Conservation (phyloP, 441 rosid genomes). For the Breynia disticha region DNA sequence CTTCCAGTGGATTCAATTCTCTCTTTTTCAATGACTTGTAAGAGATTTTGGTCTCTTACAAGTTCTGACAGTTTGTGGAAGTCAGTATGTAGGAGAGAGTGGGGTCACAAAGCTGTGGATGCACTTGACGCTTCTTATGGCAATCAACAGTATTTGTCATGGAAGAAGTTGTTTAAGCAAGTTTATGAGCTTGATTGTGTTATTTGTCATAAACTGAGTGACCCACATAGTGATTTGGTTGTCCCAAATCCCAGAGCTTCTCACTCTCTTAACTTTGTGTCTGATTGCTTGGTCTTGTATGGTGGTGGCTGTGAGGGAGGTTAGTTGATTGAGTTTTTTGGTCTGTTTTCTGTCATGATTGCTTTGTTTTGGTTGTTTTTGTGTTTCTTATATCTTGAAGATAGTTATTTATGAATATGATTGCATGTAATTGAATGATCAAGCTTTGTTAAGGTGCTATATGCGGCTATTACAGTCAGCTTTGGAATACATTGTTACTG, state of each 20-base stretch:
- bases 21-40: slow-evolving; percentile 63
- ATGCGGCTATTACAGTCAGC: too few relatives aligned
- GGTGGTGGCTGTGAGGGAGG: slow-evolving; percentile 99
- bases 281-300: slow-evolving; percentile 72
- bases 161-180: slow-evolving; percentile 62
- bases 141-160: slow-evolving; percentile 28
- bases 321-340: slow-evolving; percentile 17
- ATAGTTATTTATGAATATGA: too few relatives aligned
- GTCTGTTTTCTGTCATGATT: neutral
- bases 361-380: neutral
- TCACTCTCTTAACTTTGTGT: slow-evolving; percentile 82
- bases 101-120: slow-evolving; percentile 54
- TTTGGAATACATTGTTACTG: too few relatives aligned
- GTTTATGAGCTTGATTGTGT: slow-evolving; percentile 53
- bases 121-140: slow-evolving; percentile 35
- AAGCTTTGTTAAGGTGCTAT: too few relatives aligned
- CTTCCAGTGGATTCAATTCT: slow-evolving; percentile 72
- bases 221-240: slow-evolving; percentile 24
- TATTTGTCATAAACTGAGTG: slow-evolving; percentile 40
- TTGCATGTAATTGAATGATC: too few relatives aligned
- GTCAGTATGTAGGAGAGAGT: slow-evolving; percentile 56
- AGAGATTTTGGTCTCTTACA: slow-evolving; percentile 43
- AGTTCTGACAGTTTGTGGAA: slow-evolving; percentile 68
- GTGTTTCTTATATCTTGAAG: neutral
- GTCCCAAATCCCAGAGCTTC: slow-evolving; percentile 83